Percentiles rank a stretch among this genome's conserved stretches.
Evolutionary conservation across 345 rosid genomes (phyloP).

Genomic region (Populus alba): DNA sequence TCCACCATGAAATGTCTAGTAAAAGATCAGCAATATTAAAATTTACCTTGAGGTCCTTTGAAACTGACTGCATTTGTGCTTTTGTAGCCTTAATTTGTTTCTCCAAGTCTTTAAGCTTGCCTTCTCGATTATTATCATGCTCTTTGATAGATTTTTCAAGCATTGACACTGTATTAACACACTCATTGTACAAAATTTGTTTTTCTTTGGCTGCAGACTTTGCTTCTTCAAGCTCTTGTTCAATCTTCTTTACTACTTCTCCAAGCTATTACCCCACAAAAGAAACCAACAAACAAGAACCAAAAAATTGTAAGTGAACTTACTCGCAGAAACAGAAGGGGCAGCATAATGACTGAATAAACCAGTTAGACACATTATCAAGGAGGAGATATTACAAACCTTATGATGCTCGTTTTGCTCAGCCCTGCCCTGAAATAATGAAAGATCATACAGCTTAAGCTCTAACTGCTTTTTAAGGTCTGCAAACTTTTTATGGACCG

Average conservation of each 20-base stretch:
- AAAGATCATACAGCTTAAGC: slow-evolving; percentile 80
- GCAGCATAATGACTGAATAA: slow-evolving; percentile 3
- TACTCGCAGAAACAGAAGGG: background rate
- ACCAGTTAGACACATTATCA: slow-evolving; percentile 6
- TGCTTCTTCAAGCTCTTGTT: slow-evolving; percentile 75
- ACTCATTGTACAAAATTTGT: slow-evolving; percentile 49
- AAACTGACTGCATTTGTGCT: slow-evolving; percentile 64
- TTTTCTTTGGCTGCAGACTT: slow-evolving; percentile 62
- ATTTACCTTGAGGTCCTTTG: slow-evolving; percentile 76
- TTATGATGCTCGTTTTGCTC: slow-evolving; percentile 98
- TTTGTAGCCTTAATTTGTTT: slow-evolving; percentile 63
- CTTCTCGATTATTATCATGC: slow-evolving; percentile 74
- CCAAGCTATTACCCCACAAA: slow-evolving; percentile 47
- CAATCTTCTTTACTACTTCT: slow-evolving; percentile 77
- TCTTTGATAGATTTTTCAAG: slow-evolving; percentile 82
- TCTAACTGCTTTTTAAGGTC: slow-evolving; percentile 78
- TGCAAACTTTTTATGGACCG: slow-evolving; percentile 62
- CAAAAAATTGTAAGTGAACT: slow-evolving; percentile 7
- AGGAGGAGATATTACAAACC: slow-evolving; percentile 39
- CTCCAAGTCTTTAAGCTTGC: slow-evolving; percentile 77
- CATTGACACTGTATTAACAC: slow-evolving; percentile 47
- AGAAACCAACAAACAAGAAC: background rate
- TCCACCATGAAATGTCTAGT: background rate
- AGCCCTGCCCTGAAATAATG: slow-evolving; percentile 81
- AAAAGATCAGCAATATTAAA: slow-evolving; percentile 2